These are phyloP conservation scores for Vicia sativa DNA, from an alignment of 306 rosid species.

Conservation along the genomic window DNA sequence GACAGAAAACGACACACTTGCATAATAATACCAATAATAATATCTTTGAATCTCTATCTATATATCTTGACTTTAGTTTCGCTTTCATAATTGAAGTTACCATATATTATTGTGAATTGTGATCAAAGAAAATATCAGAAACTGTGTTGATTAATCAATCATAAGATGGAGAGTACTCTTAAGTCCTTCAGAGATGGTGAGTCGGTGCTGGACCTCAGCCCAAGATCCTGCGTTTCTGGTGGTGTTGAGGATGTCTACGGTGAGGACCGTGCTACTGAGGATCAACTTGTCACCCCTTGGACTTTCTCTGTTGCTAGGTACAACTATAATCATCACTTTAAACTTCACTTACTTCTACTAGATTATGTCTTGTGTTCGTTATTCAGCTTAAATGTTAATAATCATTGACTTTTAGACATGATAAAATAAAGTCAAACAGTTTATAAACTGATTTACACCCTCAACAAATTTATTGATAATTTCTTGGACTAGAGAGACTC, in stretches of 20 bases:
- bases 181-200: conserved; percentile 65
- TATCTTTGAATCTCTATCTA: background rate
- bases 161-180: conserved; percentile 64
- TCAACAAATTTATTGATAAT: no score
- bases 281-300: conserved; percentile 91
- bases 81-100: background rate
- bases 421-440: background rate
- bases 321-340: background rate
- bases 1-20: conserved; percentile 9
- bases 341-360: background rate
- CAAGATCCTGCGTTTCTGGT: conserved; percentile 71
- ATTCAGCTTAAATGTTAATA: background rate
- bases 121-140: background rate
- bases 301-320: conserved; percentile 92
- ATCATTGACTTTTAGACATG: background rate
- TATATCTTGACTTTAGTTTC: background rate
- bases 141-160: background rate
- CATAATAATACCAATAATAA: background rate
- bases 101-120: background rate
- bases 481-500: no score
- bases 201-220: conserved; percentile 69
- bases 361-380: background rate
- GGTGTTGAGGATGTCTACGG: conserved; percentile 91
- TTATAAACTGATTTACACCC: no score
- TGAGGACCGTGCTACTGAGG: conserved; percentile 89